Percentiles rank a stretch among this genome's conserved stretches.
Conservation (phyloP, 306 rosid species). For the Vigna reflexopilosa region DNA sequence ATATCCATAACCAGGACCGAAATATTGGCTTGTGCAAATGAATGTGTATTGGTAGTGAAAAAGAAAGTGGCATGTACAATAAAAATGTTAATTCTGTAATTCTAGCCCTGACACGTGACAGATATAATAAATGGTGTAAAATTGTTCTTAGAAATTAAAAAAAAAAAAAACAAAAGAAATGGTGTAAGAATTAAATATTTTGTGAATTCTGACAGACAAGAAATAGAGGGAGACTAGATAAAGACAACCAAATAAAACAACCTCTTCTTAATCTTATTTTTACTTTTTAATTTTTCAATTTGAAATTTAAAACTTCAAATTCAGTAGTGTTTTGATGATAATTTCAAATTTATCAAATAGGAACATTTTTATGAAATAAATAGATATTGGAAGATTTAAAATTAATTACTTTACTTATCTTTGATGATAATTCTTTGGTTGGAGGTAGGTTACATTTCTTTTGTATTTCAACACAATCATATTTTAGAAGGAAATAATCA, state of each 20-base stretch:
- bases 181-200: background rate
- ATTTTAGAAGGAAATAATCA: background rate
- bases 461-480: background rate
- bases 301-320: background rate
- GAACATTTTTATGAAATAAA: background rate
- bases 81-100: slow-evolving; percentile 22
- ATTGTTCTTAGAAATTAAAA: slow-evolving; percentile 34
- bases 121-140: slow-evolving; percentile 39
- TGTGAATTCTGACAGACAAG: slow-evolving; percentile 11
- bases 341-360: background rate
- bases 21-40: slow-evolving; percentile 21
- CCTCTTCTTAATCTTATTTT: background rate
- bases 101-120: slow-evolving; percentile 34
- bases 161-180: slow-evolving; percentile 8
- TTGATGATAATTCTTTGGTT: background rate
- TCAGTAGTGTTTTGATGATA: background rate
- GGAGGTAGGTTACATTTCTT: background rate
- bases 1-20: slow-evolving; percentile 29
- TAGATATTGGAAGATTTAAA: background rate
- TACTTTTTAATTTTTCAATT: background rate
- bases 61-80: slow-evolving; percentile 12
- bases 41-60: slow-evolving; percentile 10
- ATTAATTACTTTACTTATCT: background rate
- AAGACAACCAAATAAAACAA: background rate
- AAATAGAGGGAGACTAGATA: background rate